Evolutionary conservation across 1,139 yeast species (phyloP), one percentile per base, ranked within the genome.

Genomic region (Debaryomyces robertsiae): DNA sequence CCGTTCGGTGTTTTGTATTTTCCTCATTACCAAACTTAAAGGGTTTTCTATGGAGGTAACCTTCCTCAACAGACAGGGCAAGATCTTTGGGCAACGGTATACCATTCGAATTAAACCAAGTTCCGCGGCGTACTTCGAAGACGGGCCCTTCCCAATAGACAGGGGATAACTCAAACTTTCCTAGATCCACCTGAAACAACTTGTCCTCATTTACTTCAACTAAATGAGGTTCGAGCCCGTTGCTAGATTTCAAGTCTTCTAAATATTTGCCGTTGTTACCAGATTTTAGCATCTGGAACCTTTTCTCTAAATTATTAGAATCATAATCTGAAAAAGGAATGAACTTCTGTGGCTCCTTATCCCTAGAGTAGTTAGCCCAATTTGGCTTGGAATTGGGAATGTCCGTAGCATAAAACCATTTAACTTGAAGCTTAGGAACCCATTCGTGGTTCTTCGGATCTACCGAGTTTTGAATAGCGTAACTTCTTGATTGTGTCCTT

Each of bases 131-230:
- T 1, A 91, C 87, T 47, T 86, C 93, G 55, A 82, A 93, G 1
- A 71, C 66, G 0, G 97, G 95, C 1, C 98, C 98, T 2, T 81
- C 83, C 98, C 98, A 91, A 58, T 83, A 91, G 0, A 84, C 76
- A 0, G 98, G 95, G 1, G 66, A 50, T 50, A 91, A 60, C 40
- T 73, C 74, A 58, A 81, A 73, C 6, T 65, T 60, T 2, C 58
- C 49, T 22, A 91, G 48, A 53, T 88, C 79, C 2, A 90, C 96
- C 52, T 82, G 79, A 52, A 85, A 87, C 30, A 91, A 64, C 24
- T 79, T 77, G 53, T 91, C 98, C 52, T 89, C 96, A 53, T 84
- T 84, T 3, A 91, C 97, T 2, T 78, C 76, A 3, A 85, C 55
- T 13, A 38, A 14, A n/a, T 43, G 24, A 27, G 32, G 14, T 32